Percentiles rank a stretch among this genome's conserved stretches.
phyloP scores from a whole-genome alignment of 1,139 yeast species.

The Hyphopichia khmerensis region DNA sequence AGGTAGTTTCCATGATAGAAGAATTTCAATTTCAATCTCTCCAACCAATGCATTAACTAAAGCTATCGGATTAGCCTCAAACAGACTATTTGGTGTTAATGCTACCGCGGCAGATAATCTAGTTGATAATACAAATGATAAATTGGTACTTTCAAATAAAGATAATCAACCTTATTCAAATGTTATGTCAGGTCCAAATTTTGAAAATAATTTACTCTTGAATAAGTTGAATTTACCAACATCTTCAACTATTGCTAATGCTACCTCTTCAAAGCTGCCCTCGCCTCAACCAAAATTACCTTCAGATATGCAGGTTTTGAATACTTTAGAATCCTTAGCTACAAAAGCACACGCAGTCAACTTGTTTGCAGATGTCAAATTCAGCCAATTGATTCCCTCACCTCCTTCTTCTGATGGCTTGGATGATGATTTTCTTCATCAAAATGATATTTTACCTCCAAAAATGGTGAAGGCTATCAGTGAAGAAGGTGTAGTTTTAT shows the following conservation, averaged over 20 bases:
- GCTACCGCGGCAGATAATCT: constrained; percentile 9
- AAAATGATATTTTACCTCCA: constrained; percentile 53
- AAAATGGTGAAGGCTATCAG: constrained; percentile 61
- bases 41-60: constrained; percentile 88
- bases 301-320: constrained; percentile 39
- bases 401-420: constrained; percentile 57
- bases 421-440: constrained; percentile 41
- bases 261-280: constrained; percentile 4
- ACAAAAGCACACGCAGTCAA: constrained; percentile 89
- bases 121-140: constrained; percentile 14
- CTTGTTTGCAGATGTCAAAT: constrained; percentile 88
- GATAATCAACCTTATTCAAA: constrained; percentile 16
- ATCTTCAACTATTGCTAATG: constrained; percentile 13
- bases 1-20: constrained; percentile 56
- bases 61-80: constrained; percentile 86
- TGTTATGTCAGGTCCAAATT: constrained; percentile 30
- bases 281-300: constrained; percentile 11
- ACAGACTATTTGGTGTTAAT: constrained; percentile 69
- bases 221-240: constrained; percentile 36
- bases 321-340: constrained; percentile 69
- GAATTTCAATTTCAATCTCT: constrained; percentile 68
- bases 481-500: constrained; percentile 82
- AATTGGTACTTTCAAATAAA: constrained; percentile 3
- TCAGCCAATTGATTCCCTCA: constrained; percentile 75
- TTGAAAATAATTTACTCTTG: constrained; percentile 33